Base-by-base conservation (phyloP, 371 early-diverging fungal genomes). In the Apophysomyces variabilis region DNA sequence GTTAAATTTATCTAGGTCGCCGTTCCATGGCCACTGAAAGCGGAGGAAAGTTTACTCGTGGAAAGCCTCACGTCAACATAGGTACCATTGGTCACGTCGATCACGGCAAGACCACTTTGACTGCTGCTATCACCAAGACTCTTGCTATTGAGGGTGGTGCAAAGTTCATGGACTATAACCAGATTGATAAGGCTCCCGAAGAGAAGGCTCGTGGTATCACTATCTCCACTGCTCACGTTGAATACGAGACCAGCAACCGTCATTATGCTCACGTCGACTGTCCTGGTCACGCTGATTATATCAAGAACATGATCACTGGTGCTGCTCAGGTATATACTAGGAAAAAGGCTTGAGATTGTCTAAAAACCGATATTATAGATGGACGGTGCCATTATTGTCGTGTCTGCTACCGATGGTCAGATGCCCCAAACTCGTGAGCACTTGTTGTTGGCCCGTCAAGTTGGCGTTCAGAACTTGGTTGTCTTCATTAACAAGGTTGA, bases 51-150 rank as follows among this genome's bases (percentile, higher is more conserved):
- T 89, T 89, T 79, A 71, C 77, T 39, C 91, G 92, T 72, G 68
- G 75, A 57, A 97, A 97, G 90, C 98, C 99, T 35, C 99, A 99
- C 80, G 93, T 99, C 74, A 99, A 99, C 88, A 97, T 99, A 74
- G 99, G 99, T 73, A 99, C 99, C 58, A 99, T 99, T 72, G 99
- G 99, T 64, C 99, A 99, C 86, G 99, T 99, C 69, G 99, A 99
- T 79, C 99, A 99, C 89, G 99, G 99, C 62, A 99, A 99, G 89
- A 97, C 99, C 21, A 99, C 99, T 16, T 91, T 99, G 77, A 99
- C 99, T 14, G 98, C 97, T 57, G 99, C 99, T 67, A 99, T 99
- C 76, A 98, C 99, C 74, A 98, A 97, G 88, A 93, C 94, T 59
- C 85, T 96, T 64, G 90, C 95, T 50, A 72, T 82, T 61, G 71